Conservation (phyloP, 352 stramenopile species). For the Pythium folliculosum region DNA sequence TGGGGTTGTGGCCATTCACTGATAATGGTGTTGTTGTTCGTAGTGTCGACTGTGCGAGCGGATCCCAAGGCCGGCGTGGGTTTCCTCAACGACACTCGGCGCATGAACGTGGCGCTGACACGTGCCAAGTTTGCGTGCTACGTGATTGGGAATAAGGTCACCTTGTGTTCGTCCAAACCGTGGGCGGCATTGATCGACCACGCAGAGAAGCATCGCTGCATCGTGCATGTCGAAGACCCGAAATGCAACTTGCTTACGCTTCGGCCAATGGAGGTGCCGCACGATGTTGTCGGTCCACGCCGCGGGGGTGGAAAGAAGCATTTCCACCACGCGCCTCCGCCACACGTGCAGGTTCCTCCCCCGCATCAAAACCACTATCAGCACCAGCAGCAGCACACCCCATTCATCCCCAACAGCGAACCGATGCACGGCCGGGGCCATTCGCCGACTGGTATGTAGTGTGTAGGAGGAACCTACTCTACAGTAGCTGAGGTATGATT, state of each 20-base stretch:
- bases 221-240: constrained; percentile 84
- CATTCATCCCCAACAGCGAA: background rate
- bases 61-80: constrained; percentile 81
- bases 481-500: too few relatives aligned
- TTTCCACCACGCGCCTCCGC: constrained; percentile 10
- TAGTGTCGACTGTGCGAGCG: constrained; percentile 87
- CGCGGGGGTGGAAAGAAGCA: constrained; percentile 1
- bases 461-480: background rate
- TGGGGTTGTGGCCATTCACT: background rate
- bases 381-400: background rate
- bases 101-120: constrained; percentile 90
- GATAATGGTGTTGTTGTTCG: background rate
- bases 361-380: background rate
- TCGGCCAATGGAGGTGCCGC: constrained; percentile 52
- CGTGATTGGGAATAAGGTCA: constrained; percentile 83
- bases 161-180: constrained; percentile 81
- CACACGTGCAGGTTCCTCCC: constrained; percentile 13
- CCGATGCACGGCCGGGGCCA: constrained; percentile 1
- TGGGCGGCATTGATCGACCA: constrained; percentile 83
- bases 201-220: constrained; percentile 55
- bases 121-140: constrained; percentile 89
- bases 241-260: constrained; percentile 76
- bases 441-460: constrained; percentile 17
- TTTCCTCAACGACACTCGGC: constrained; percentile 88
- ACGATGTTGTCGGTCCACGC: background rate